These are phyloP conservation scores for Talaromyces nanjingensis DNA, from an alignment of 495 filamentous ascomycete genomes.

Conservation along the genomic window DNA sequence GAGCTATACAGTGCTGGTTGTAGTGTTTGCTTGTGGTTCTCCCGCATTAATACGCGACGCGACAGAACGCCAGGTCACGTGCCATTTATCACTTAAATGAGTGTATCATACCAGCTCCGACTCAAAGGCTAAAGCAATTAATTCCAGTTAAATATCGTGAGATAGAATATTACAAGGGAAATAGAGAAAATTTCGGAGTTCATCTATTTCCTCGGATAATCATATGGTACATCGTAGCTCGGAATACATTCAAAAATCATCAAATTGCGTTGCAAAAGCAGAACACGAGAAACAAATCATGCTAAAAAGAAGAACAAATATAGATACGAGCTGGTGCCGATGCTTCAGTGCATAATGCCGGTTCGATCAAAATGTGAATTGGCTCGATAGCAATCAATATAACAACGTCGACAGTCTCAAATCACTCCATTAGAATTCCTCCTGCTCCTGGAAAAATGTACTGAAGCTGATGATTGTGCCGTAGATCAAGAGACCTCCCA, in stretches of 20 bases:
- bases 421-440: conserved; percentile 56
- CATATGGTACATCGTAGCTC: conserved; percentile 1
- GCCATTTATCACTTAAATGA: neutral
- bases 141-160: no score
- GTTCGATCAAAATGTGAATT: neutral
- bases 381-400: neutral
- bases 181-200: neutral
- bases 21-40: neutral
- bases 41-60: neutral
- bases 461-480: conserved; percentile 95
- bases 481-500: conserved; percentile 91
- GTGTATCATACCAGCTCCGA: neutral
- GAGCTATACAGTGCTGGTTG: neutral
- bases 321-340: neutral
- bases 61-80: conserved; percentile 9
- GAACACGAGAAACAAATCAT: neutral
- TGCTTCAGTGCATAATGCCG: neutral
- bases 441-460: conserved; percentile 96
- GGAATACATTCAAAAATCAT: neutral
- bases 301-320: neutral
- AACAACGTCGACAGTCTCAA: neutral
- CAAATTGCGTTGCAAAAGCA: neutral
- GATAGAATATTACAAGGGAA: no score
- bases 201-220: neutral
- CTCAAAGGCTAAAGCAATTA: no score